Base-by-base conservation (phyloP, 495 filamentous ascomycete species). In the Haplographium delicatum region DNA sequence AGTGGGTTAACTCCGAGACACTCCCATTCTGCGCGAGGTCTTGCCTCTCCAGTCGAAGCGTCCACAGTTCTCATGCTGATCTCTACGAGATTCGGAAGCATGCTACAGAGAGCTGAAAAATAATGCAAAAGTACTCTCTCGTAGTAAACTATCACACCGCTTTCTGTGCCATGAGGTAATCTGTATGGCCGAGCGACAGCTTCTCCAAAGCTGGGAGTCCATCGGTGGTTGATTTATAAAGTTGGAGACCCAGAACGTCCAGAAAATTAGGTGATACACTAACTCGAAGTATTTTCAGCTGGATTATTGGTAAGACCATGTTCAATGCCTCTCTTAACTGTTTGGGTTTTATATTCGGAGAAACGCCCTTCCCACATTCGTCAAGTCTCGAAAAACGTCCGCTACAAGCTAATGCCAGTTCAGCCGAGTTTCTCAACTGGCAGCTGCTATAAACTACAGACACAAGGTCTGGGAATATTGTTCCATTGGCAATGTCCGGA, bases 211-310 rank as follows among this genome's bases (percentile, higher is more conserved):
- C 26, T 3, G 44, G 44, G 35, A 33, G 26, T 35, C 28, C 26
- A 33, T 11, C 44, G 9, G 44, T 35, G 28, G 35, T 47, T 16
- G 26, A 22, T 24, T 19, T 26, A 19, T 47, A 31, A 13, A 47
- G 28, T 22, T 47, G 20, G 44, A 34, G 44, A 20, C 35, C 26
- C 16, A 47, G 44, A 15, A 47, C 35, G 35, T 47, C 44, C 3
- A 47, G 44, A 18, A 47, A 47, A 19, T 47, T 47, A 19, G 42
- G 44, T 27, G 44, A 26, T 35, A 47, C 44, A 19, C 44, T 47
- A 13, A 47, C 15, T 35, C 44, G 26, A 31, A 47, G 44, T n/a
- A 35, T 35, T 20, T 35, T 47, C 28, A 47, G 28, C 44, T 47
- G 26, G 6, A 15, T 11, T 4, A 47, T 11, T 35, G 28, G 26